These are phyloP conservation scores for Candida pseudoglaebosa DNA, from an alignment of 805 yeast species.

Conservation along the genomic window DNA sequence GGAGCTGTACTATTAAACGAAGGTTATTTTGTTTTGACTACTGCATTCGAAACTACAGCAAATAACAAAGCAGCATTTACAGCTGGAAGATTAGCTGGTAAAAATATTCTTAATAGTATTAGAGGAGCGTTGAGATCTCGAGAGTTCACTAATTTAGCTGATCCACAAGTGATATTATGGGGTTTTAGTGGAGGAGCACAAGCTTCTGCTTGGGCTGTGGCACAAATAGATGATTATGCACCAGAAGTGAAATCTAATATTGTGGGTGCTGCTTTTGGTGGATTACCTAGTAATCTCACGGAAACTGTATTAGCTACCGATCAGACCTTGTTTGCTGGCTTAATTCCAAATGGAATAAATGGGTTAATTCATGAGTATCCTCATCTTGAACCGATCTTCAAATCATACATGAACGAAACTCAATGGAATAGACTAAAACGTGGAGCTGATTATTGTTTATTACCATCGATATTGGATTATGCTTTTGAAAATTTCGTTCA, in stretches of 20 bases:
- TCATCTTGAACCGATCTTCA: constrained; percentile 7
- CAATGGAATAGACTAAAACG: constrained; percentile 1
- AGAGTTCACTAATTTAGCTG: constrained; percentile 16
- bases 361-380: constrained; percentile 33
- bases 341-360: constrained; percentile 23
- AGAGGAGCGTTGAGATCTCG: constrained; percentile 20
- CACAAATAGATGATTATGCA: constrained; percentile 33
- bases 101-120: constrained; percentile 27
- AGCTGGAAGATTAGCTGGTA: constrained; percentile 30
- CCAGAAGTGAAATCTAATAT: constrained; percentile 23
- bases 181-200: constrained; percentile 40
- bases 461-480: constrained; percentile 7
- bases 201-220: constrained; percentile 37
- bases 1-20: constrained; percentile 14
- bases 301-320: constrained; percentile 20
- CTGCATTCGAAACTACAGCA: constrained; percentile 33
- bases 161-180: constrained; percentile 23
- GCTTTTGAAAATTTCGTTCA: constrained; percentile 10
- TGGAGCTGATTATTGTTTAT: constrained; percentile 8
- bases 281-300: constrained; percentile 33
- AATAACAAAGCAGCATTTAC: constrained; percentile 21
- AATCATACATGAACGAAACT: neutral
- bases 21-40: constrained; percentile 31
- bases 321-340: constrained; percentile 26
- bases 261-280: constrained; percentile 33